Evolutionary conservation across 306 rosid genomes (phyloP).

Genomic region (Herpetospermum pedunculosum): DNA sequence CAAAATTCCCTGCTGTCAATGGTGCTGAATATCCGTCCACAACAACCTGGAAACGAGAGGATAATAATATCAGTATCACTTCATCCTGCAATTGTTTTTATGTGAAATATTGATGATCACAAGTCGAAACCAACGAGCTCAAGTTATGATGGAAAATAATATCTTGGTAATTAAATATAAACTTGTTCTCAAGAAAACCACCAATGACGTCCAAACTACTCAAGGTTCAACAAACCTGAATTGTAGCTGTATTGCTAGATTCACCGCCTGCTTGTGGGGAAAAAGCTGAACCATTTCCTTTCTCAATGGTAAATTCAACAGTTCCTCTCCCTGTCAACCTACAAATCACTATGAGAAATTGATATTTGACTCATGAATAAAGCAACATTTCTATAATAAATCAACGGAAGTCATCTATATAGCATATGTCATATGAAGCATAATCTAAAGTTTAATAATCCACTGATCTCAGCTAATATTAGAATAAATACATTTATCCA

Average conservation of each 20-base stretch:
- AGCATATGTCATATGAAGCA: neutral
- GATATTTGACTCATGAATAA: slow-evolving; percentile 7
- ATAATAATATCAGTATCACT: neutral
- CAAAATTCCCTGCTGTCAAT: slow-evolving; percentile 74
- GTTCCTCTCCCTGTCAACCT: slow-evolving; percentile 87
- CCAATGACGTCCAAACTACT: neutral
- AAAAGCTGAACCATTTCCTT: slow-evolving; percentile 74
- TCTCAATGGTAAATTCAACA: slow-evolving; percentile 72
- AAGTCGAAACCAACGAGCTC: neutral
- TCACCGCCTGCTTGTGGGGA: slow-evolving; percentile 76
- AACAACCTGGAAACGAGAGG: slow-evolving; percentile 45
- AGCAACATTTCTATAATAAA: neutral
- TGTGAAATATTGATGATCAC: neutral
- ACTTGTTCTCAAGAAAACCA: neutral
- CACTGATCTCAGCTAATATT: neutral
- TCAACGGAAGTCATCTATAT: neutral
- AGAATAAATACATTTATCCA: neutral
- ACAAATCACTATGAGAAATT: slow-evolving; percentile 22
- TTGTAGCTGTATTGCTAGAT: slow-evolving; percentile 49
- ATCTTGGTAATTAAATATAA: neutral
- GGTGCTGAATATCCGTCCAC: slow-evolving; percentile 93
- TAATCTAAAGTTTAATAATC: neutral
- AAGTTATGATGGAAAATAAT: neutral
- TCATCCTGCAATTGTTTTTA: neutral
- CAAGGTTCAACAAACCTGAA: slow-evolving; percentile 41